A percentile compares a stretch with the other conserved stretches of the same genome.
Conservation (phyloP, 2,329 filamentous ascomycete species). For the Curvularia verruculosa region DNA sequence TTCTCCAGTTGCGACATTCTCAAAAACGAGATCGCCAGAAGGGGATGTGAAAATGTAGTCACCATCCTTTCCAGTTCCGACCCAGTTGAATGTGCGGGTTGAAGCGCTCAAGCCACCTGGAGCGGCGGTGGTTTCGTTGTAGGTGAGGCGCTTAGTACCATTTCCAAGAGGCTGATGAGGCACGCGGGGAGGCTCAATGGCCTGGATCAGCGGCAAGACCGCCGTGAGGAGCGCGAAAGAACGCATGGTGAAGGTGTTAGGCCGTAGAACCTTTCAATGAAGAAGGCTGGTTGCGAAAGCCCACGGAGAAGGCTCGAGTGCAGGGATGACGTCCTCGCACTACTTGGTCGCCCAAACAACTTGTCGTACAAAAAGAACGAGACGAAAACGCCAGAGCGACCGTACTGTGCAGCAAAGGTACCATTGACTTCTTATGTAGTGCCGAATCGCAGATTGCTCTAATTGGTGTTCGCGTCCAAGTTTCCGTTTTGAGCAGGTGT, state of each 20-base stretch:
- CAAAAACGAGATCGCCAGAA: slow-evolving; percentile 63
- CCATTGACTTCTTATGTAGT: slow-evolving; percentile 27
- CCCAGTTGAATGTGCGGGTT: slow-evolving; percentile 61
- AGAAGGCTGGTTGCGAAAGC: background rate
- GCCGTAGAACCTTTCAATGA: background rate
- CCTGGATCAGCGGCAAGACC: slow-evolving; percentile 35
- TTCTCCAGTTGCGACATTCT: slow-evolving; percentile 65
- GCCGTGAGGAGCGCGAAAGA: slow-evolving; percentile 37
- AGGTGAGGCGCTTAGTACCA: slow-evolving; percentile 63
- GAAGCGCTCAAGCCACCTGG: slow-evolving; percentile 51
- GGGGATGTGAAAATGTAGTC: slow-evolving; percentile 62
- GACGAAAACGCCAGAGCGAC: slow-evolving; percentile 21
- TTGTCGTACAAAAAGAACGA: slow-evolving; percentile 23
- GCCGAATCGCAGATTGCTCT: slow-evolving; percentile 26
- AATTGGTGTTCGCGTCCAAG: slow-evolving; percentile 34
- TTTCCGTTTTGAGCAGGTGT: slow-evolving; percentile 47
- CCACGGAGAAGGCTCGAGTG: slow-evolving; percentile 3
- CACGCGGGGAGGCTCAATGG: slow-evolving; percentile 58
- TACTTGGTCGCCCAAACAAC: slow-evolving; percentile 15
- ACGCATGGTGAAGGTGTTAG: slow-evolving; percentile 31
- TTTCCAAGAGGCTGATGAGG: slow-evolving; percentile 63
- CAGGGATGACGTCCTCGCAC: slow-evolving; percentile 7
- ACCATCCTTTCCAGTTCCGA: slow-evolving; percentile 64
- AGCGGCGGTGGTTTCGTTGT: slow-evolving; percentile 63
- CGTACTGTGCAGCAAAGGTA: slow-evolving; percentile 9